Base-by-base conservation (phyloP, 441 rosid species). In the Corymbia calophylla region DNA sequence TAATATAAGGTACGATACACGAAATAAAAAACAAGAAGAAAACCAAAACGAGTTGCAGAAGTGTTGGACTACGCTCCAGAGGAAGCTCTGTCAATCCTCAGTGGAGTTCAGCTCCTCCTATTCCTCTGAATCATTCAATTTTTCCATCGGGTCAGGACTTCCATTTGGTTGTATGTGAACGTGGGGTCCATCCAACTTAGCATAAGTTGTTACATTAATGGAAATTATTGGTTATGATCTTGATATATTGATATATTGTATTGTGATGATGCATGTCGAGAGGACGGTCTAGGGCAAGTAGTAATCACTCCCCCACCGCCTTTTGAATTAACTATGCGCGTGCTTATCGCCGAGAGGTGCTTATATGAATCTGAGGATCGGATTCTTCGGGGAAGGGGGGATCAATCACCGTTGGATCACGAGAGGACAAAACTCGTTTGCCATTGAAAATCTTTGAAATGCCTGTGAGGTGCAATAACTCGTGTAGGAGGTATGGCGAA, bases 51-150 rank as follows among this genome's bases (percentile, higher is more conserved):
- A 68, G 66, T 80, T 56, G 86, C 85, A 56, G 87, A 87, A 86
- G 70, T 90, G 88, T 44, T 51, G 84, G 84, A 86, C 89, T 62
- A 53, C 85, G 27, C n/a, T 54, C 92, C 86, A 89, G 87, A 89
- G 88, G 25, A 91, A 90, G 90, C 90, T 88, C 91, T 91, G 92
- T 87, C 92, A 91, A 90, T 91, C 92, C 70, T 86, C 88, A 53
- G 88, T 91, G 94, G 94, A 92, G 90, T 91, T 89, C 91, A 88
- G 93, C 92, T 87, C 44, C 81, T 87, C 93, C 93, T 88, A 86
- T 88, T 91, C 89, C 91, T 88, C 92, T 89, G 93, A 92, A 91
- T 92, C 93, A 94, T 93, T 92, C 91, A 92, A 90, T 88, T 64
- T 77, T 77, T 58, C 64, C 84, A 60, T 92, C 89, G 94, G 95